These are phyloP conservation scores for Hanseniaspora sp. DNA, from an alignment of 1,139 yeast species.

Conservation along the genomic window DNA sequence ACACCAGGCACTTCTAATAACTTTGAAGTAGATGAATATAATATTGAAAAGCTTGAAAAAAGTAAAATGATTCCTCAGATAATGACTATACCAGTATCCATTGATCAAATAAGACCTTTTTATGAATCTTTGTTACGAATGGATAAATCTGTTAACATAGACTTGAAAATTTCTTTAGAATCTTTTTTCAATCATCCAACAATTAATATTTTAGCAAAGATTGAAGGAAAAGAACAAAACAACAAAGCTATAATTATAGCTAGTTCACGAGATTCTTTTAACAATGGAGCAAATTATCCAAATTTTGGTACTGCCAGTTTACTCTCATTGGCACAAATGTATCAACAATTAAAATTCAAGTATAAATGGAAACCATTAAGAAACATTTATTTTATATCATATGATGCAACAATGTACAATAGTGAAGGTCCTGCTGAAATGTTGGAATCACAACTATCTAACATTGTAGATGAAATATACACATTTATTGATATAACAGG, in stretches of 20 bases:
- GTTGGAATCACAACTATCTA: conserved; percentile 48
- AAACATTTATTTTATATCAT: conserved; percentile 70
- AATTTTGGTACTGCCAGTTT: conserved; percentile 68
- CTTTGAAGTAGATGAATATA: conserved; percentile 33
- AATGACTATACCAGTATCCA: conserved; percentile 67
- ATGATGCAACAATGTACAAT: conserved; percentile 77
- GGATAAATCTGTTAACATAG: conserved; percentile 38
- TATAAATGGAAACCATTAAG: conserved; percentile 78
- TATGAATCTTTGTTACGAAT: conserved; percentile 38
- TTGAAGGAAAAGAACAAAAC: conserved; percentile 70
- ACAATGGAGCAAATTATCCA: conserved; percentile 64
- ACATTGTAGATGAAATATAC: conserved; percentile 50
- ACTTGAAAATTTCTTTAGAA: conserved; percentile 38
- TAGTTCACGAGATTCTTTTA: conserved; percentile 68
- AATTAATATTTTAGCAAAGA: conserved; percentile 70
- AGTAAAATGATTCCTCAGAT: conserved; percentile 54
- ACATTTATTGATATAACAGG: conserved; percentile 57
- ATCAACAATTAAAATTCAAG: conserved; percentile 54
- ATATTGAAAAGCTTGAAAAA: conserved; percentile 32
- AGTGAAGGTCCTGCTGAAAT: conserved; percentile 77
- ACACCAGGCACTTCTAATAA: conserved; percentile 58
- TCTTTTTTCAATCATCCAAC: conserved; percentile 53
- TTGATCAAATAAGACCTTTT: conserved; percentile 46
- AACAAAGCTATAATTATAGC: conserved; percentile 71
- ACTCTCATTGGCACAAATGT: conserved; percentile 58